Conservation (phyloP, 108 stramenopile species). For the Poteriospumella lacustris region DNA sequence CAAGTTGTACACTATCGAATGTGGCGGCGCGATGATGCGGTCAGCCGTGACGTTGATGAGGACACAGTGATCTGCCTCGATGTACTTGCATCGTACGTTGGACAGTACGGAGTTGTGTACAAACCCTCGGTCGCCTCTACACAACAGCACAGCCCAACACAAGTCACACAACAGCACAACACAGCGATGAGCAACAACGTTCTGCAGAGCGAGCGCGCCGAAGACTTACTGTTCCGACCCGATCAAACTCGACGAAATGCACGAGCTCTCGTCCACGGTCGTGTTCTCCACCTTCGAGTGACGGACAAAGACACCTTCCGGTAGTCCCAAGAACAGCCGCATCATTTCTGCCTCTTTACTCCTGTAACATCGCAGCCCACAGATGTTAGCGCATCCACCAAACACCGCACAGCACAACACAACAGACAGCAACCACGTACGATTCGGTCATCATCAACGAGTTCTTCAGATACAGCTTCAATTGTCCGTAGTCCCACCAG, state of each 20-base stretch:
- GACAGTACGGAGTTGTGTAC: constrained; percentile 69
- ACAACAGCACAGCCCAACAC: no score
- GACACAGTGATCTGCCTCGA: constrained; percentile 83
- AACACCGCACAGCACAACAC: constrained; percentile 69
- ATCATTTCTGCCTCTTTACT: not conserved
- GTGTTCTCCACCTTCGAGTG: constrained; percentile 54
- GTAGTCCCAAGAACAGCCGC: constrained; percentile 19
- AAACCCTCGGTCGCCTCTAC: no score
- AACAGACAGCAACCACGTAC: constrained; percentile 67
- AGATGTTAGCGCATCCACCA: not conserved
- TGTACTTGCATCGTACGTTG: constrained; percentile 61
- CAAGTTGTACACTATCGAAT: constrained; percentile 87
- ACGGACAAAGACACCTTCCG: constrained; percentile 37
- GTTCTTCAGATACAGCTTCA: constrained; percentile 86
- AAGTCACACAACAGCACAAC: no score
- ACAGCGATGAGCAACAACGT: no score
- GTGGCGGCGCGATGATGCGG: constrained; percentile 76
- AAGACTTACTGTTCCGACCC: no score
- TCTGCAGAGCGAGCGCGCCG: no score
- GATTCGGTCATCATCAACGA: constrained; percentile 66
- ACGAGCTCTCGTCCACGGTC: constrained; percentile 56
- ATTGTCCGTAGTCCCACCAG: constrained; percentile 91
- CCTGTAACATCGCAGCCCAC: not conserved
- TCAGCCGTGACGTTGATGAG: constrained; percentile 92
- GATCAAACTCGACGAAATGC: constrained; percentile 64